Conservation (phyloP, 768 basidiomycete genomes). For the Vararia minispora region DNA sequence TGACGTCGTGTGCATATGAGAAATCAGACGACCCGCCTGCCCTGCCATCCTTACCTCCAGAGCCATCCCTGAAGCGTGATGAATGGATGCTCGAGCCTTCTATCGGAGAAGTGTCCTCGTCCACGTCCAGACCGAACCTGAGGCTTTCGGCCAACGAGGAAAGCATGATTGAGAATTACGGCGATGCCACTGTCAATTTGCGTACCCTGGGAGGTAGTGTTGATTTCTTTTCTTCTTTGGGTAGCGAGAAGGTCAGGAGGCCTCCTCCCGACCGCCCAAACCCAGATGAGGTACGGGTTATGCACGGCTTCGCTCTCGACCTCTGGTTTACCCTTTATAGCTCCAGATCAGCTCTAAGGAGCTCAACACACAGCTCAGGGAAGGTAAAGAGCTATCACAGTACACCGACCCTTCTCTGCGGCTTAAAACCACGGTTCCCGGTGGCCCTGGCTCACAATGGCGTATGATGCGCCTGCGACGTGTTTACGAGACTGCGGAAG, state of each 20-base stretch:
- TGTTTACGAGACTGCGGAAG: conserved; percentile 83
- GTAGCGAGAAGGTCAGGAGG: conserved; percentile 65
- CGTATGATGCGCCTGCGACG: conserved; percentile 93
- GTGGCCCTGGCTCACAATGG: conserved; percentile 92
- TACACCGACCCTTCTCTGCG: conserved; percentile 29
- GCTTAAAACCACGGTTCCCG: conserved; percentile 51
- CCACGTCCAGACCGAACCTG: conserved; percentile 16
- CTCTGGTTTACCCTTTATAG: conserved; percentile 29
- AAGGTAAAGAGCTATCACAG: conserved; percentile 28
- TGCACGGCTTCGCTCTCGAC: not conserved
- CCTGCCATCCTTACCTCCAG: conserved; percentile 34
- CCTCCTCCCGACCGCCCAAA: conserved; percentile 46
- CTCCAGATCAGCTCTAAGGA: conserved; percentile 50
- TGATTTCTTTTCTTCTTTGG: conserved; percentile 87
- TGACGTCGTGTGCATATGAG: conserved; percentile 48
- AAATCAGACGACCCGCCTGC: conserved; percentile 33
- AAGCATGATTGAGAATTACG: conserved; percentile 55
- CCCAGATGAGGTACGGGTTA: conserved; percentile 54
- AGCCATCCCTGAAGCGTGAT: conserved; percentile 52
- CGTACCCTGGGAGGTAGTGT: conserved; percentile 46
- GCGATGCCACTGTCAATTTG: conserved; percentile 32
- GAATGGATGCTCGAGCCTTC: conserved; percentile 77
- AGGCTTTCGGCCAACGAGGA: conserved; percentile 27
- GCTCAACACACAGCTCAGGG: conserved; percentile 46
- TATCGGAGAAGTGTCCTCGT: conserved; percentile 19